These are phyloP conservation scores for Haberlea rhodopensis DNA, from an alignment of 257 asterid species.

Conservation along the genomic window DNA sequence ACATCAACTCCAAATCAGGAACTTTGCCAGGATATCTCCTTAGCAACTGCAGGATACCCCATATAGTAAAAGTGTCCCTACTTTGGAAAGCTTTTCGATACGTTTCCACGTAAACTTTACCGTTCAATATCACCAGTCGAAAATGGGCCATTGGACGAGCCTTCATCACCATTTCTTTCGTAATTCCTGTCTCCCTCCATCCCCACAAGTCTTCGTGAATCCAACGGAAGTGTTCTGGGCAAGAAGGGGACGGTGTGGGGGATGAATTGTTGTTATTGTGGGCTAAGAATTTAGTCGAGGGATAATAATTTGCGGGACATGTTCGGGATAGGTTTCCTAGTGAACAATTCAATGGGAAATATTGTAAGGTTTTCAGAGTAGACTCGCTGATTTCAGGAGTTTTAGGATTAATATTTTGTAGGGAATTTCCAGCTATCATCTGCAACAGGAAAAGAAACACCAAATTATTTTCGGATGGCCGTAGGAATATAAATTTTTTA, in stretches of 20 bases:
- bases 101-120: conserved; percentile 55
- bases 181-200: conserved; percentile 70
- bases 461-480: no score
- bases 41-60: conserved; percentile 77
- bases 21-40: conserved; percentile 68
- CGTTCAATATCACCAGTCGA: conserved; percentile 53
- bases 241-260: conserved; percentile 24
- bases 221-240: conserved; percentile 79
- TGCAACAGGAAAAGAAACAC: conserved; percentile 28
- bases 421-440: conserved; percentile 39
- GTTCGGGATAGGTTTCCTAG: conserved; percentile 32
- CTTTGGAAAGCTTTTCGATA: conserved; percentile 52
- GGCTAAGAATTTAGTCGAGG: conserved; percentile 18
- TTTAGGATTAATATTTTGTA: conserved; percentile 13
- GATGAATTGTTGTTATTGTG: neutral
- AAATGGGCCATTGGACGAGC: conserved; percentile 61
- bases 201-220: conserved; percentile 67
- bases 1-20: conserved; percentile 80
- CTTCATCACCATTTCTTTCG: conserved; percentile 50
- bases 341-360: conserved; percentile 57
- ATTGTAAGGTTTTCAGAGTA: conserved; percentile 25
- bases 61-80: conserved; percentile 59
- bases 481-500: no score
- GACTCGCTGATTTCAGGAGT: conserved; percentile 17
- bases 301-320: conserved; percentile 61